Conservation (phyloP, 352 stramenopile genomes). For the Globisporangium nunn region DNA sequence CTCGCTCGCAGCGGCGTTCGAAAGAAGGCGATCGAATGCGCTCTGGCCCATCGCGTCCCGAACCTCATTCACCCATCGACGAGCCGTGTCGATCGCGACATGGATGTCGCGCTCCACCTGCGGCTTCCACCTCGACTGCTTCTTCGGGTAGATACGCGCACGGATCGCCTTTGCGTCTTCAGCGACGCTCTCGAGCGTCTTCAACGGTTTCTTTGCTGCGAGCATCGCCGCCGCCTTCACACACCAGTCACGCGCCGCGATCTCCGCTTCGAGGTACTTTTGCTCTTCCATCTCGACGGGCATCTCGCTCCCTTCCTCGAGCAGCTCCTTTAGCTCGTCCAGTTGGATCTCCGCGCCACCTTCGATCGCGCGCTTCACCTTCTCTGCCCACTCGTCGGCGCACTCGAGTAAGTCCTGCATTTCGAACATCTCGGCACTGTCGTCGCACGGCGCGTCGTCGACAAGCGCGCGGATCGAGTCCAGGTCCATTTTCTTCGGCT, state of each 20-base stretch:
- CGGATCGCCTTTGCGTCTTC: constrained; percentile 69
- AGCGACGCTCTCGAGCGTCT: constrained; percentile 51
- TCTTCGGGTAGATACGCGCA: constrained; percentile 61
- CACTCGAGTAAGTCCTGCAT: constrained; percentile 87
- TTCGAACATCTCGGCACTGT: constrained; percentile 82
- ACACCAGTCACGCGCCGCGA: constrained; percentile 75
- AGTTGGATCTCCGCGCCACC: constrained; percentile 58
- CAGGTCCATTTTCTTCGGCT: constrained; percentile 79
- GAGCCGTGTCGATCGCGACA: constrained; percentile 50
- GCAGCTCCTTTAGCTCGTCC: constrained; percentile 63
- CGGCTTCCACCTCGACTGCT: constrained; percentile 78
- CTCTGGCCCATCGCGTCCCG: constrained; percentile 53
- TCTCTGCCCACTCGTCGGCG: constrained; percentile 76
- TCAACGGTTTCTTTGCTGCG: constrained; percentile 46
- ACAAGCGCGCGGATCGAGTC: constrained; percentile 74
- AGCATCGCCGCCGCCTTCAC: constrained; percentile 45
- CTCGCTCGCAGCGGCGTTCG: constrained; percentile 13
- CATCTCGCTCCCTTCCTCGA: constrained; percentile 78
- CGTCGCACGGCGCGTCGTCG: constrained; percentile 80
- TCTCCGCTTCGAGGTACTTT: constrained; percentile 69
- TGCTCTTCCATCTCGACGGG: constrained; percentile 88
- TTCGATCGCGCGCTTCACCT: constrained; percentile 76
- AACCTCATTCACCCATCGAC: constrained; percentile 72
- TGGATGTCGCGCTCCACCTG: constrained; percentile 78
- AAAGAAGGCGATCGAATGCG: constrained; percentile 63